Percentiles rank a stretch among this genome's conserved stretches.
Conservation (phyloP, 805 yeast species). For the Kodamaea kaohsiungensis region DNA sequence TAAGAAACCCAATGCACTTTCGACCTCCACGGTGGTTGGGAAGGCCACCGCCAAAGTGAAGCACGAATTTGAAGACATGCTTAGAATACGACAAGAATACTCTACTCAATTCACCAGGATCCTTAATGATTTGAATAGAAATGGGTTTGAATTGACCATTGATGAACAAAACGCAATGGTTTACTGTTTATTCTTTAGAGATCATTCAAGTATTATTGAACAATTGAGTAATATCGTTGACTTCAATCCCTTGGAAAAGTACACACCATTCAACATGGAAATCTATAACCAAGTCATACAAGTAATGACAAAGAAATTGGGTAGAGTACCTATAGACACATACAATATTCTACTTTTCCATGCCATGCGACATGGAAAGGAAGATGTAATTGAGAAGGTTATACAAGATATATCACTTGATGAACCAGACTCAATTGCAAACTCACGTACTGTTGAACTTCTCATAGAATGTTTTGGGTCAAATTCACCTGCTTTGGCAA, state of each 20-base stretch:
- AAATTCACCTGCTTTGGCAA: not conserved
- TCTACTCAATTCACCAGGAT: conserved; percentile 23
- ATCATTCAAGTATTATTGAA: conserved; percentile 20
- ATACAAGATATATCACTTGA: conserved; percentile 5
- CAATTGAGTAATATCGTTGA: conserved; percentile 10
- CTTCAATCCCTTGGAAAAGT: not conserved
- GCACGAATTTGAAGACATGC: conserved; percentile 19
- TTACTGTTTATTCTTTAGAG: conserved; percentile 33
- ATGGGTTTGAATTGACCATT: conserved; percentile 28
- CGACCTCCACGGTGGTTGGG: conserved; percentile 10
- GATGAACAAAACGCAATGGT: conserved; percentile 32
- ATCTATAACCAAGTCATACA: conserved; percentile 20
- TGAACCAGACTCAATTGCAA: conserved; percentile 10
- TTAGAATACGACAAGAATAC: conserved; percentile 21
- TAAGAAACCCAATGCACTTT: conserved; percentile 25
- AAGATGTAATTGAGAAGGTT: conserved; percentile 24
- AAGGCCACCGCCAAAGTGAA: conserved; percentile 5
- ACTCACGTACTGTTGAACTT: conserved; percentile 19
- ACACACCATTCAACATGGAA: conserved; percentile 20
- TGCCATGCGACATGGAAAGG: conserved; percentile 30
- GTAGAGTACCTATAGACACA: conserved; percentile 17
- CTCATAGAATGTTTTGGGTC: conserved; percentile 16
- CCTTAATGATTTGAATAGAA: conserved; percentile 27
- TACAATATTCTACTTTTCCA: conserved; percentile 27
- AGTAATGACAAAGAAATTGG: conserved; percentile 13